Evolutionary conservation across 2,329 filamentous ascomycete genomes (phyloP).

Genomic region (Sporothrix pseudoabietina): DNA sequence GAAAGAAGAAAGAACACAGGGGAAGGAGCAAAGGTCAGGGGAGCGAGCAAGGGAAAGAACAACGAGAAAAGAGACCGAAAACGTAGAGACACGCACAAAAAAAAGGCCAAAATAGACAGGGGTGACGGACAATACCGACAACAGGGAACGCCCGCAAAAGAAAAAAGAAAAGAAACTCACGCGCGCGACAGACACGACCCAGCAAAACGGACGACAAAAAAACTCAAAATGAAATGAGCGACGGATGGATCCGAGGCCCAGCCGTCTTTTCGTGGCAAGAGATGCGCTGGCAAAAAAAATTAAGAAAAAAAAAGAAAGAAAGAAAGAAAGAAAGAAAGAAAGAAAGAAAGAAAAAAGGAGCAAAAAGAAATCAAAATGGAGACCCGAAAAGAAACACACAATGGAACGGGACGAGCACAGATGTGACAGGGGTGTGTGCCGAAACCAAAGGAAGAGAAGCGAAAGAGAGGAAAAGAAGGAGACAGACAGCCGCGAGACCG

Average conservation of each 20-base stretch:
- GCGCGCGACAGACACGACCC: not conserved
- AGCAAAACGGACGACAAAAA: not conserved
- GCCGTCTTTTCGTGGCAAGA: not conserved
- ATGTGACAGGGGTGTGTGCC: not conserved
- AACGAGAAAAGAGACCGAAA: not conserved
- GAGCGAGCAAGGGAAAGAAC: not conserved
- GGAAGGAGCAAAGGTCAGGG: not conserved
- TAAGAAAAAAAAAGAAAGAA: too few relatives aligned
- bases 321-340: too few relatives aligned
- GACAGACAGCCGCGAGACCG: not conserved
- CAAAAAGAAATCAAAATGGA: not conserved
- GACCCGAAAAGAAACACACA: not conserved
- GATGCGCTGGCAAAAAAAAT: not conserved
- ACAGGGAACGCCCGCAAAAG: constrained; percentile 8
- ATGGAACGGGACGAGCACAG: not conserved
- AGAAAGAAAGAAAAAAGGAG: not conserved
- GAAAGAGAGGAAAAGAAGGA: not conserved
- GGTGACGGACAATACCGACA: not conserved
- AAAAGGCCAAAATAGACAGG: not conserved
- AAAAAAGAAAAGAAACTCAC: constrained; percentile 1
- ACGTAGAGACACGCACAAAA: not conserved
- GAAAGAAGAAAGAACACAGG: constrained; percentile 12
- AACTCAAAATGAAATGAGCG: constrained; percentile 1
- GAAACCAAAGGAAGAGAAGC: constrained; percentile 1
- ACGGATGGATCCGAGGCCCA: constrained; percentile 14